Evolutionary conservation across 176 grass and related monocot genomes (phyloP), one percentile per base, ranked within the genome.

Genomic region (Avena insularis): DNA sequence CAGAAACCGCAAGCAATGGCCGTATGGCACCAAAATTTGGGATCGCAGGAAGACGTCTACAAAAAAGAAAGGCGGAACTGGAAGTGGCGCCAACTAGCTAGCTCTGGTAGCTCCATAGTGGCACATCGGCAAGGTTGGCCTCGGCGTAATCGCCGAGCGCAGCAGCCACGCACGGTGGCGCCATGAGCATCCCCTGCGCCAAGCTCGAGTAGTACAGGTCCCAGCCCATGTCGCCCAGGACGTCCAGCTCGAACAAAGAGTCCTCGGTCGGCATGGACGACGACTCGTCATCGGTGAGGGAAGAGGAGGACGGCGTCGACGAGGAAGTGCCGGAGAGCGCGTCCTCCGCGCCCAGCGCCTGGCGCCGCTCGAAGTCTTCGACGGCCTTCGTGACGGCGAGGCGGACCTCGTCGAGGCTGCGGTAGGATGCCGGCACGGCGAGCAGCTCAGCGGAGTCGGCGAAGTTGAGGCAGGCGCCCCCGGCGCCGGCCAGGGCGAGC

Each of bases 131-230:
- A 9, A 83, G 16, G 55, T 8, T 50, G 12, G 67, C 73, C 12
- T 83, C 85, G 47, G 56, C 75, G 4, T n/a, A 66, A 8, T 90
- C 89, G 66, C 56, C 68, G 65, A 79, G 38, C 38, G 5, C 5
- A 40, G 38, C 38, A 40, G 38, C 38, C 38, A 40, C 38, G 16
- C n/a, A 45, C 4, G 89, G 80, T 15, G 89, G 89, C 43, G 76
- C 83, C 85, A 86, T 14, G 57, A 95, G 85, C 89, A 98, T 82
- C 38, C 65, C 93, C 87, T 95, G 84, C 19, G 91, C 87, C 82
- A 95, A 77, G 85, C 89, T 91, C 78, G 92, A 83, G 67, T 94
- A 97, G 86, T 97, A 98, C 77, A 90, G 8, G 82, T 85, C 87
- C 91, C 82, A 88, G 45, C 79, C 82, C 93, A 40, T 40, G 38